phyloP scores from a whole-genome alignment of 345 rosid genomes.

The Draba incana region DNA sequence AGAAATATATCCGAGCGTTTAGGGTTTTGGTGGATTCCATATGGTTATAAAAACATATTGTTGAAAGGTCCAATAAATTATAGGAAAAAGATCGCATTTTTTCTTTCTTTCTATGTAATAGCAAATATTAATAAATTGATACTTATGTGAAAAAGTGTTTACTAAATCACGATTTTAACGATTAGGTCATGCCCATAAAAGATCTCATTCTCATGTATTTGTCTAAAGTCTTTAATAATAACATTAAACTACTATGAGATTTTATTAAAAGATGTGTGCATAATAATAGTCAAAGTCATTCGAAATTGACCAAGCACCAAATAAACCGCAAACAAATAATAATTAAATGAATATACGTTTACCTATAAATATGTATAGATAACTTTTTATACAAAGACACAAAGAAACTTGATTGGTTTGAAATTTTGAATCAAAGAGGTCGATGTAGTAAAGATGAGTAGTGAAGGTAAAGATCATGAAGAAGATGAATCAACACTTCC shows the following conservation, averaged over 20 bases:
- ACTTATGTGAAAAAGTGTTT: background rate
- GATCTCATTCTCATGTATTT: no score
- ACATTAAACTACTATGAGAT: background rate
- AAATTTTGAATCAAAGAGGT: slow-evolving; percentile 21
- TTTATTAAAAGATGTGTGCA: slow-evolving; percentile 6
- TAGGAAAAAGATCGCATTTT: background rate
- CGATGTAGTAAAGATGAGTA: slow-evolving; percentile 43
- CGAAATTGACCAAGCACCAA: slow-evolving; percentile 35
- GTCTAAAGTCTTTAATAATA: background rate
- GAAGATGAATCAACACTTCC: slow-evolving; percentile 47
- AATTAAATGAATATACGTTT: slow-evolving; percentile 6
- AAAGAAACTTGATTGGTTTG: slow-evolving; percentile 19
- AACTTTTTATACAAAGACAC: slow-evolving; percentile 8
- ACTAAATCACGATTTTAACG: no score
- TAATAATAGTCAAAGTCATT: slow-evolving; percentile 42
- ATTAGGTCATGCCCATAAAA: background rate
- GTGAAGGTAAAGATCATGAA: slow-evolving; percentile 3
- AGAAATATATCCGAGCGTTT: background rate
- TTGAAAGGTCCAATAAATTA: background rate
- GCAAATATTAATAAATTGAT: background rate
- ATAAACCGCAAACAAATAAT: slow-evolving; percentile 3
- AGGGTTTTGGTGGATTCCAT: background rate
- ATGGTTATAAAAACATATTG: background rate
- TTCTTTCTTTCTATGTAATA: background rate
- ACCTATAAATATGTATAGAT: slow-evolving; percentile 21